Evolutionary conservation across 257 asterid species (phyloP).

Genomic region (Penstemon barbatus): DNA sequence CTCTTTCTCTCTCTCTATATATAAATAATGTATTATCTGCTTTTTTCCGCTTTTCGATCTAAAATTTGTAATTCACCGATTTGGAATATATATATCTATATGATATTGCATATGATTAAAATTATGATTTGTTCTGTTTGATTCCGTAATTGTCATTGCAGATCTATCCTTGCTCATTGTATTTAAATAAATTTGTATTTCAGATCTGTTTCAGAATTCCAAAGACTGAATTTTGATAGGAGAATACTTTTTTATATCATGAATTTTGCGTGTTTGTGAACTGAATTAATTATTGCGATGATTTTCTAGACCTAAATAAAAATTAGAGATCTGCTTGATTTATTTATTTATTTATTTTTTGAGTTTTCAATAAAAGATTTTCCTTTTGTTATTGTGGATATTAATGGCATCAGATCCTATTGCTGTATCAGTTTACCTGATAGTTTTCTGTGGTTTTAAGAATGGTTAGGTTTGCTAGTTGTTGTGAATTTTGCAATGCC

Average conservation of each 20-base stretch:
- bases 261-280: conserved; percentile 11
- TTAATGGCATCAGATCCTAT: conserved; percentile 26
- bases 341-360: neutral
- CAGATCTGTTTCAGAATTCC: conserved; percentile 51
- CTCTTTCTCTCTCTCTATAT: conserved; percentile 26
- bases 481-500: conserved; percentile 8
- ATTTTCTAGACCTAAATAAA: too few relatives aligned
- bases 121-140: conserved; percentile 24
- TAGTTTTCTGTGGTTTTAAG: neutral
- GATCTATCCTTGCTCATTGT: conserved; percentile 34
- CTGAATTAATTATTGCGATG: too few relatives aligned
- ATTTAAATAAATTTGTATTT: conserved; percentile 13
- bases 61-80: neutral
- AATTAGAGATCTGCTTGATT: conserved; percentile 27
- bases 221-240: conserved; percentile 34
- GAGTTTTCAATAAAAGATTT: neutral
- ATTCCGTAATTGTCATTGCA: conserved; percentile 28
- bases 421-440: neutral
- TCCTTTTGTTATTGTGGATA: neutral
- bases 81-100: neutral
- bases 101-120: conserved; percentile 13
- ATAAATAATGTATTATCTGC: conserved; percentile 30
- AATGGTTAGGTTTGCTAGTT: too few relatives aligned
- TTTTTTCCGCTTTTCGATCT: conserved; percentile 36
- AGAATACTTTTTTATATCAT: neutral